phyloP scores from a whole-genome alignment of 1,284 basidiomycete genomes.

The Melampsora occidentalis region DNA sequence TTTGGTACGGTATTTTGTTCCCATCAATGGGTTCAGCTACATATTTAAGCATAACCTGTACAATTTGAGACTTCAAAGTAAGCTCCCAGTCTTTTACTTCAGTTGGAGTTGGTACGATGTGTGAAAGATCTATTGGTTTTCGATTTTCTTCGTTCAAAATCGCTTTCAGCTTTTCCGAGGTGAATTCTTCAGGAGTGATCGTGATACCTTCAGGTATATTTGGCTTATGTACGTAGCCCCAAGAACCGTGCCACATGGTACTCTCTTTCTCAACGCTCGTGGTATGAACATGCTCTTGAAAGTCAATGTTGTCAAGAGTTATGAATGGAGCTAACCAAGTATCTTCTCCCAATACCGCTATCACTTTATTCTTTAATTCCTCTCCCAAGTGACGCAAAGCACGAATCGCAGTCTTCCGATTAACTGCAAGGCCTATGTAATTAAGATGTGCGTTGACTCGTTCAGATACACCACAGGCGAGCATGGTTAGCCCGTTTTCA shows the following conservation, averaged over 20 bases:
- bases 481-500: neutral
- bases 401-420: conserved; percentile 12
- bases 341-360: no score
- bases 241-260: conserved; percentile 5
- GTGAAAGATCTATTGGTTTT: neutral
- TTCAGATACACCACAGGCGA: no score
- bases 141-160: neutral
- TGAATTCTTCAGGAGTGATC: neutral
- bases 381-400: neutral
- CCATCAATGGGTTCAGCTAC: neutral
- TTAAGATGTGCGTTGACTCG: neutral
- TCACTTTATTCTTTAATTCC: neutral
- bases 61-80: conserved; percentile 6
- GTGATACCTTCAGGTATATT: neutral
- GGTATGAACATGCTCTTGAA: conserved; percentile 8
- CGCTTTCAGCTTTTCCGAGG: neutral
- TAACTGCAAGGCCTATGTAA: conserved; percentile 10
- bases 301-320: neutral
- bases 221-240: conserved; percentile 20
- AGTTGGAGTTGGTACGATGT: neutral
- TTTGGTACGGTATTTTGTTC: neutral
- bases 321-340: no score
- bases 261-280: neutral
- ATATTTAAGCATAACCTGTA: neutral
- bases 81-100: neutral